These are phyloP conservation scores for Tetrahymena malaccensis DNA, from an alignment of 73 alveolate genomes.

Conservation along the genomic window DNA sequence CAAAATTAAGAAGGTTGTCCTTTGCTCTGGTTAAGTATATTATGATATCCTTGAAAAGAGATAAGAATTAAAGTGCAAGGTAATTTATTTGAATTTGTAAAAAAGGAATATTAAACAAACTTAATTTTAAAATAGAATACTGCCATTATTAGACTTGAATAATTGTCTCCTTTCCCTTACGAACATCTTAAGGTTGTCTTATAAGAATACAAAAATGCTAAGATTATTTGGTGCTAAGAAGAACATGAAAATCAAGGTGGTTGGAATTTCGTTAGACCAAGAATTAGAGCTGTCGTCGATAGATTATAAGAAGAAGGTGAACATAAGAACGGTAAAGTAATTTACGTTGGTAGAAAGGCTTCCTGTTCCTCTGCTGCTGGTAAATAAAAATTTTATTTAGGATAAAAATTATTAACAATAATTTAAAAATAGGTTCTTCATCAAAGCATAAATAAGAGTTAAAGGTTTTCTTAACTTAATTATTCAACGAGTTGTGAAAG, in stretches of 20 bases:
- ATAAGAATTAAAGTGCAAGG: constrained; percentile 17
- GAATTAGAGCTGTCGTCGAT: background rate
- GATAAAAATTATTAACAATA: background rate
- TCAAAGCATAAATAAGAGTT: background rate
- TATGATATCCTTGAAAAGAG: constrained; percentile 18
- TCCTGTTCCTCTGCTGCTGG: constrained; percentile 37
- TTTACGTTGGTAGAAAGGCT: constrained; percentile 25
- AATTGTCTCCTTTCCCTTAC: constrained; percentile 39
- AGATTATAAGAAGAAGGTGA: constrained; percentile 3
- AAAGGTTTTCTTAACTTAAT: background rate
- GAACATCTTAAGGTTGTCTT: constrained; percentile 2
- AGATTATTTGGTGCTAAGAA: constrained; percentile 25
- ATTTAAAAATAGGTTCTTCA: background rate
- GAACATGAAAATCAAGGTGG: constrained; percentile 36
- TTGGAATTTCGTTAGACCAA: constrained; percentile 25
- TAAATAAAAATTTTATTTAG: background rate
- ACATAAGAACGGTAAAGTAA: background rate
- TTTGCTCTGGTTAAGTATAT: constrained; percentile 29
- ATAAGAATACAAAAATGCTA: constrained; percentile 8
- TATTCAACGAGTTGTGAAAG: background rate
- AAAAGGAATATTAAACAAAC: no score
- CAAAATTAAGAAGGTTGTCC: constrained; percentile 11
- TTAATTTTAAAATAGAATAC: background rate
- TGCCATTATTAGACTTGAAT: constrained; percentile 28
- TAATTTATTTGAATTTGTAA: background rate